Base-by-base conservation (phyloP, 805 yeast genomes). In the Kregervanrija pseudodelftensis region DNA sequence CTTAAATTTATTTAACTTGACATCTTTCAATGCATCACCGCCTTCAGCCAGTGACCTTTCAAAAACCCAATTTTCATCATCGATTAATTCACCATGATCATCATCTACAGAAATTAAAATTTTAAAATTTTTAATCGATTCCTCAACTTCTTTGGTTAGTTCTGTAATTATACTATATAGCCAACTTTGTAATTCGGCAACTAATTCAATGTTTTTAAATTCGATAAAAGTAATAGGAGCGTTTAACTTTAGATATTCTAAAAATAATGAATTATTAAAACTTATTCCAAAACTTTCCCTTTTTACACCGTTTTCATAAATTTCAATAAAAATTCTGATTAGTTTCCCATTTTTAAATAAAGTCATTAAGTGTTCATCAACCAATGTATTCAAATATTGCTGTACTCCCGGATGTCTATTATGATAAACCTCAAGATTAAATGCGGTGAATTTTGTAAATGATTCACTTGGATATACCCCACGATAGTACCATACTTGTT, bases 401-500 rank as follows among this genome's bases (percentile, higher is more conserved):
- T 59, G 60, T n/a, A 74, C 66, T 1, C 53, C 65, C 0, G 78
- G 78, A 50, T 76, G 77, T 47, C 80, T 60, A 41, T 65, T 68
- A 33, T 67, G 63, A 11, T 74, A 72, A 0, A 72, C 61, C 35
- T 58, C 60, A 12, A 76, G 43, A 34, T 69, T 67, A 52, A 73
- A 76, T 4, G 73, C 69, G 17, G 69, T 66, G 3, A 64, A 62
- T 11, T 57, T 55, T 16, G 62, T 65, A 55, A 75, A 85, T 0
- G 81, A 67, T 41, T 66, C 71, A 1, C 46, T 53, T 0, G 82
- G 82, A 52, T 84, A 84, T 0, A 84, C 60, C 1, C 61, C 56
- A 39, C 79, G 69, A 41, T 72, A 62, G 56, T 74, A 80, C 40
- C 82, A 59, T 1, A 82, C 66, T 36, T 77, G 77, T 47, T 81